These are phyloP conservation scores for Synchytrium microbalum DNA, from an alignment of 371 early-diverging fungal species.

Conservation along the genomic window DNA sequence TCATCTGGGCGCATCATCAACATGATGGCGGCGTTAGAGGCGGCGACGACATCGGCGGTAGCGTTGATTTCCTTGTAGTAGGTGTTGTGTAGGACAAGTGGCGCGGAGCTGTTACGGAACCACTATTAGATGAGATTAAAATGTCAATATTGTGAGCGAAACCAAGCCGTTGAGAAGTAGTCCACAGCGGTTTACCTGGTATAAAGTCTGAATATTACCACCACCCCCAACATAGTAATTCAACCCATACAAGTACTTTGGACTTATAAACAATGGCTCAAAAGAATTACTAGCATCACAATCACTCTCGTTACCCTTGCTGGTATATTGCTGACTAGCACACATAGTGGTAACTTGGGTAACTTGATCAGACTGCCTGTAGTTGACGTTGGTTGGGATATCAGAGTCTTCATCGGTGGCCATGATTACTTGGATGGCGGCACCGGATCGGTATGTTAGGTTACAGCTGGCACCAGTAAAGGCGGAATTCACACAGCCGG, in stretches of 20 bases:
- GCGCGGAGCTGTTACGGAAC: neutral
- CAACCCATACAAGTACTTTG: neutral
- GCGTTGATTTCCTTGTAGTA: slow-evolving; percentile 20
- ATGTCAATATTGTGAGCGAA: neutral
- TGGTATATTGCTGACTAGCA: neutral
- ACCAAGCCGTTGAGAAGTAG: neutral
- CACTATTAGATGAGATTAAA: neutral
- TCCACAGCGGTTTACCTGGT: slow-evolving; percentile 4
- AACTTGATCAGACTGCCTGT: neutral
- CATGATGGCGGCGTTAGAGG: slow-evolving; percentile 11
- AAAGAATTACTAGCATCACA: neutral
- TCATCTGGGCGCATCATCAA: slow-evolving; percentile 22
- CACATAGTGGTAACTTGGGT: neutral
- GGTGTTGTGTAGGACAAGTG: slow-evolving; percentile 11
- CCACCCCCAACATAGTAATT: neutral
- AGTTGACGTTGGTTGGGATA: neutral
- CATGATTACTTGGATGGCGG: slow-evolving; percentile 23
- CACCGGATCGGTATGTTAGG: slow-evolving; percentile 17
- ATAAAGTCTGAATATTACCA: neutral
- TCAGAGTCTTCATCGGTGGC: slow-evolving; percentile 36
- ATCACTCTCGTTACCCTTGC: neutral
- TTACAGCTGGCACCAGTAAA: slow-evolving; percentile 13
- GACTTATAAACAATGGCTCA: neutral
- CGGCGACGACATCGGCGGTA: slow-evolving; percentile 17
- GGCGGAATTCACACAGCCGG: slow-evolving; percentile 5